phyloP scores from a whole-genome alignment of 2,329 filamentous ascomycete genomes.

The Gnomoniopsis sp. region DNA sequence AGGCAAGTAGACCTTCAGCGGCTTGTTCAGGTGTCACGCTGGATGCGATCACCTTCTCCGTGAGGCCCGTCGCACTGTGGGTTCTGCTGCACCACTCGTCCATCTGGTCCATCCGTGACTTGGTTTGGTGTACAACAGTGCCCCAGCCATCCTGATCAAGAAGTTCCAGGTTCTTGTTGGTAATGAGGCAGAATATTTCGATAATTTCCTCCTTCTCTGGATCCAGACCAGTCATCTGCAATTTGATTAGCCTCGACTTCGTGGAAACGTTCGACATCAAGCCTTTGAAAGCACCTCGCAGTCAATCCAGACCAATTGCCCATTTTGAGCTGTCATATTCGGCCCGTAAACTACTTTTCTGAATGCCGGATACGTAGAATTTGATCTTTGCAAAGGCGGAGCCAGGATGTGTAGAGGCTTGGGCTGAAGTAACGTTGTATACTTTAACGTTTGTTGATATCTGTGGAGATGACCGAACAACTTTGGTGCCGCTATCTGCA shows the following conservation, averaged over 20 bases:
- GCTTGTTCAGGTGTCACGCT: slow-evolving; percentile 69
- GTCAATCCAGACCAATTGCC: slow-evolving; percentile 84
- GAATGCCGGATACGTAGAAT: not conserved
- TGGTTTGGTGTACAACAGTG: slow-evolving; percentile 69
- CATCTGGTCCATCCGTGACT: slow-evolving; percentile 71
- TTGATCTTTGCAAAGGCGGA: not conserved
- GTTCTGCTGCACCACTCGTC: slow-evolving; percentile 84
- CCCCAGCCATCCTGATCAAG: slow-evolving; percentile 78
- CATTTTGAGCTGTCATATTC: slow-evolving; percentile 25
- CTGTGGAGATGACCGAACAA: not conserved
- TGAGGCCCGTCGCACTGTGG: slow-evolving; percentile 79
- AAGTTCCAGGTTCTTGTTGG: slow-evolving; percentile 72
- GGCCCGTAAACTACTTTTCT: not conserved
- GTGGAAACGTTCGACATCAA: not conserved
- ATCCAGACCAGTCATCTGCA: slow-evolving; percentile 90
- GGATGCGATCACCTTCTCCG: slow-evolving; percentile 70
- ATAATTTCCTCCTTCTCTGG: slow-evolving; percentile 78
- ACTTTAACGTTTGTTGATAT: slow-evolving; percentile 1
- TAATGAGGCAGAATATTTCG: slow-evolving; percentile 90
- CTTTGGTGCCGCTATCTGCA: not conserved
- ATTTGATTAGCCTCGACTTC: not conserved
- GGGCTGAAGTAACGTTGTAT: slow-evolving; percentile 11
- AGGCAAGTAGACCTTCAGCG: slow-evolving; percentile 68
- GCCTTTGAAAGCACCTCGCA: slow-evolving; percentile 42
- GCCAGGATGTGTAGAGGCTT: not conserved